Percentiles rank a stretch among this genome's conserved stretches.
Evolutionary conservation across 169 alveolate genomes (phyloP).

Genomic region (Amoebophrya sp.): DNA sequence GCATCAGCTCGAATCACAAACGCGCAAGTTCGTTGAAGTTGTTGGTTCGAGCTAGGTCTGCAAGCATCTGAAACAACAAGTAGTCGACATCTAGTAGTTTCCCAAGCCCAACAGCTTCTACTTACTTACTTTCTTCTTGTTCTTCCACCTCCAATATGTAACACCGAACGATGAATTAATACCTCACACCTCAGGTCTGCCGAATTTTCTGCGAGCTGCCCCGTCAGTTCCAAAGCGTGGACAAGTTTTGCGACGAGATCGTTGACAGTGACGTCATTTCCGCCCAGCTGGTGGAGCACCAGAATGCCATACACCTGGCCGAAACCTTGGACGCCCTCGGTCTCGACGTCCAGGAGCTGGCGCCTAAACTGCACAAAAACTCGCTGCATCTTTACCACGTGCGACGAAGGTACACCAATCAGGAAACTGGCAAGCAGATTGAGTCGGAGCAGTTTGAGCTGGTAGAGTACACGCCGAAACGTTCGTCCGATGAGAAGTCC

Average conservation of each 20-base stretch:
- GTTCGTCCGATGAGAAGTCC: too few species aligned
- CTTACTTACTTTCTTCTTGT: too few species aligned
- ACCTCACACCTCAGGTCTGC: neutral
- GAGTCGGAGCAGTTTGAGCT: too few species aligned
- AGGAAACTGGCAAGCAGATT: neutral
- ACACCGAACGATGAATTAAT: too few species aligned
- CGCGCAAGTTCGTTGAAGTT: too few species aligned
- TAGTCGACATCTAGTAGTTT: too few species aligned
- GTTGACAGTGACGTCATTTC: neutral
- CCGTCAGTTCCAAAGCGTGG: neutral
- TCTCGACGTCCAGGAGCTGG: neutral
- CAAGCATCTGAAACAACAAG: too few species aligned
- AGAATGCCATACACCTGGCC: neutral
- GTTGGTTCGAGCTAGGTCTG: too few species aligned
- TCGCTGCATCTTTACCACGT: neutral
- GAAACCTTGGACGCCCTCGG: neutral
- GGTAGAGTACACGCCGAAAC: too few species aligned
- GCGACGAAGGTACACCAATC: neutral
- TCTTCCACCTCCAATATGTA: too few species aligned
- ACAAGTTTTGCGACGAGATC: neutral
- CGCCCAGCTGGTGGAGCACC: neutral
- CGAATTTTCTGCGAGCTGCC: neutral
- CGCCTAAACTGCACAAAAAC: neutral
- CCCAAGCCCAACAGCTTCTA: too few species aligned
- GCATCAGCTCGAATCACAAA: too few species aligned